Base-by-base conservation (phyloP, 1,139 yeast species). In the Suhomyces wounanorum region DNA sequence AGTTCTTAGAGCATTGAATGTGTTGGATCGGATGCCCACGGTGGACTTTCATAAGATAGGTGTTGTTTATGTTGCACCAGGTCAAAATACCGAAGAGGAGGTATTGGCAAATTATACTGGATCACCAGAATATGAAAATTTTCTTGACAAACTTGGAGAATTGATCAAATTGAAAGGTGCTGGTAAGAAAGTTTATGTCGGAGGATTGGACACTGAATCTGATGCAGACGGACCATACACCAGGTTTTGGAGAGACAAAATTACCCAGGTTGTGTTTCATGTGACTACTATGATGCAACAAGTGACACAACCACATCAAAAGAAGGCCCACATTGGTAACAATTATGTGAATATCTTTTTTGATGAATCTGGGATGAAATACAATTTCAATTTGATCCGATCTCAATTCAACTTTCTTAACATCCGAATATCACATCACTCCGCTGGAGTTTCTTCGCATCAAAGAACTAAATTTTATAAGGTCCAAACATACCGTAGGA, bases 271-370 rank as follows among this genome's bases (percentile, higher is more conserved):
- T 45, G 79, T 89, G 9, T 90, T 82, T 67, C 96, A 90, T 64
- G 79, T 89, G 3, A 84, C 91, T 1, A 88, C 96, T 0, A 69
- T 90, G 79, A 90, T 90, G 96, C 70, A 69, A 7, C 71, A 71
- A 36, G 86, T 83, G 57, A 64, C 25, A 3, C 71, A 44, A 13
- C 51, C 70, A 46, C 80, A 87, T 16, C 67, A 78, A 62, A 90
- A 89, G 66, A 90, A 90, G 66, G 71, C 94, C 50, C 97, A 90
- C 63, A 87, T 90, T 57, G 97, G 97, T 5, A 90, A 90, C 68
- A 82, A 89, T 64, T 85, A 84, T 64, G 95, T 90, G 49, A 88
- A 87, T 61, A 82, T 89, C 41, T 89, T 79, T 64, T 90, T 82
- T 68, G 90, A 89, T 62, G 96, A 89, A 58, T 83, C 91, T 13